Percentiles rank a stretch among this genome's conserved stretches.
Conservation (phyloP, 1,284 basidiomycete genomes). For the Inonotus obliquus region DNA sequence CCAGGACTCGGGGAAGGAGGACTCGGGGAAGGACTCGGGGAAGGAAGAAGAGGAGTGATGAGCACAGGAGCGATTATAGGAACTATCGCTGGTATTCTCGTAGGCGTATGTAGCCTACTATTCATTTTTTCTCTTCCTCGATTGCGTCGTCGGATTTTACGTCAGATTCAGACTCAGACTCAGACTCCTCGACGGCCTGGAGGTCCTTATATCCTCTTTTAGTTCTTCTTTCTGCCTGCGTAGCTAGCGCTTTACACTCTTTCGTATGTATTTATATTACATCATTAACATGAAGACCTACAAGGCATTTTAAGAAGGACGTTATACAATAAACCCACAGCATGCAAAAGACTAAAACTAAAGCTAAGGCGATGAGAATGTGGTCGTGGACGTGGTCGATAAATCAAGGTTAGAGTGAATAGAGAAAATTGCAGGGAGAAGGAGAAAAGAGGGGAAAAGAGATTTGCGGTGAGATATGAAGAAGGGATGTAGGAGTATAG, state of each 20-base stretch:
- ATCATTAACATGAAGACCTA: too few species aligned
- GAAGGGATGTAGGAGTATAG: background rate
- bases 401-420: too few species aligned
- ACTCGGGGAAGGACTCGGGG: conserved; percentile 2
- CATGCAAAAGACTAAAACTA: background rate
- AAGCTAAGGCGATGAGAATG: background rate
- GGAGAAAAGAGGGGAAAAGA: background rate
- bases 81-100: conserved; percentile 23
- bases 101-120: conserved; percentile 24
- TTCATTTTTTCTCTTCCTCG: conserved; percentile 25
- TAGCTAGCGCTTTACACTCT: too few species aligned
- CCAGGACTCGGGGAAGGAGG: too few species aligned
- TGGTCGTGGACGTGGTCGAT: too few species aligned
- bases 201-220: conserved; percentile 16
- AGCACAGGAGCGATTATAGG: conserved; percentile 26
- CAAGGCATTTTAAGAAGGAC: too few species aligned
- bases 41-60: conserved; percentile 18
- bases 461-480: background rate
- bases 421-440: too few species aligned
- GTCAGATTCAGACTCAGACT: too few species aligned
- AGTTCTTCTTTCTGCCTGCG: background rate
- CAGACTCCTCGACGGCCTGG: conserved; percentile 11
- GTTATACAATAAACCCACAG: too few species aligned
- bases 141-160: conserved; percentile 8
- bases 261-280: too few species aligned